Evolutionary conservation across 2,329 filamentous ascomycete genomes (phyloP).

Genomic region (Teratosphaeria epicoccoides): DNA sequence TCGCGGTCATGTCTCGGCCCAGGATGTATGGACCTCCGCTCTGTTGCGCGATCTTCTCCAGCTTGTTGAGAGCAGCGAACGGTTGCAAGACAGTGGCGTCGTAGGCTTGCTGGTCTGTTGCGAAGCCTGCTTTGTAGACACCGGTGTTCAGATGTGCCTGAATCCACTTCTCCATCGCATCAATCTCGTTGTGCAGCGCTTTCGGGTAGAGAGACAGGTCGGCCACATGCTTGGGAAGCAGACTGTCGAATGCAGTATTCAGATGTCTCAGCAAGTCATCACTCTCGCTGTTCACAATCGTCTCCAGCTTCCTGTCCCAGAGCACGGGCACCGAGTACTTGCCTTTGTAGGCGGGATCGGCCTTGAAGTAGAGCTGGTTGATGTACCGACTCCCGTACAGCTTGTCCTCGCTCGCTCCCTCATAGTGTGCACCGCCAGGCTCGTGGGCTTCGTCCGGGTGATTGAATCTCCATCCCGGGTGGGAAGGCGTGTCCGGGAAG

Average conservation of each 20-base stretch:
- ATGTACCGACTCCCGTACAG: constrained; percentile 48
- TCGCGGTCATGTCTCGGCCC: constrained; percentile 45
- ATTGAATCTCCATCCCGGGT: constrained; percentile 52
- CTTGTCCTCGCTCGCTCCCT: constrained; percentile 48
- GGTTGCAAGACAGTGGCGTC: constrained; percentile 44
- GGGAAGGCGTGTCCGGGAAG: constrained; percentile 44
- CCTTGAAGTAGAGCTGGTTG: constrained; percentile 53
- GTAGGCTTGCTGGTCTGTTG: constrained; percentile 44
- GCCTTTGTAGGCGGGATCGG: constrained; percentile 50
- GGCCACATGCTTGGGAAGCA: constrained; percentile 34
- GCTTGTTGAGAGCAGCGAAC: constrained; percentile 49
- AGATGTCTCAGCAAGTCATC: constrained; percentile 49
- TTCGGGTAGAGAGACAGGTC: constrained; percentile 44
- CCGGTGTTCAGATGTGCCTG: constrained; percentile 47
- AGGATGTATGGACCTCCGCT: constrained; percentile 48
- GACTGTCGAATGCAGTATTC: constrained; percentile 44
- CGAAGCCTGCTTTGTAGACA: constrained; percentile 54
- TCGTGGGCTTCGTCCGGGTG: constrained; percentile 32
- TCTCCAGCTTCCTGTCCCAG: constrained; percentile 49
- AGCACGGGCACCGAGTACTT: constrained; percentile 51
- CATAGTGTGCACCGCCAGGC: constrained; percentile 29
- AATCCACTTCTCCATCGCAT: constrained; percentile 44
- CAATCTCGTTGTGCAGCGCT: constrained; percentile 39
- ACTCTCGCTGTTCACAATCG: constrained; percentile 52
- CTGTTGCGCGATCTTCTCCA: constrained; percentile 40